Evolutionary conservation across 345 rosid genomes (phyloP), one percentile per base, ranked within the genome.

Genomic region (Camelina sativa): DNA sequence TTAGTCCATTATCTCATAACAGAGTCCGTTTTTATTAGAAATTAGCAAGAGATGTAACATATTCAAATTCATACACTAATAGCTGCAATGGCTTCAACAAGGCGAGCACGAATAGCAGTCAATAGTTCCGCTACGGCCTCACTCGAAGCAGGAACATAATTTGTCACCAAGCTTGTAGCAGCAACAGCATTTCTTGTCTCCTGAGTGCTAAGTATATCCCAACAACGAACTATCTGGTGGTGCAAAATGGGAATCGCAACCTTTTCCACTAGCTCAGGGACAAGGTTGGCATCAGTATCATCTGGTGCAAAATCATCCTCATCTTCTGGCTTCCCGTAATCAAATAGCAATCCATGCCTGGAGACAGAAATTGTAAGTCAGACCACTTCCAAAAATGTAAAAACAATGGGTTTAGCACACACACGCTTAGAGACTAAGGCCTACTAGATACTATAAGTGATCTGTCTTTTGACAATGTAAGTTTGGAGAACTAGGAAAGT

Each of bases 231-330:
- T 65, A 95, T 88, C 80, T 92, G 88, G 76, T 92, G 99, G 76
- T 92, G 88, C 82, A 92, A 78, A 58, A 86, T 81, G 34, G 97
- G 98, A 59, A 92, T 77, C 34, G 96, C 99, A 76, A 95, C 87
- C 80, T 87, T 92, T 77, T 90, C 98, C 62, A 95, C 94, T 40
- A 95, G 82, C 78, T 83, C 88, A 53, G 99, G 98, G 69, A 95
- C 82, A 28, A 95, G 96, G 71, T 92, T 85, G 34, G 87, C 84
- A 83, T 95, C 99, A 77, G 88, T 84, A 82, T 95, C 99, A 69
- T 87, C 92, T 38, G 82, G 69, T 60, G 78, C 66, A 44, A 83
- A 82, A 80, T 83, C 89, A 62, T 75, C 75, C 80, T 86, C 90
- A 80, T 86, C 97, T 78, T 86, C 89, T 22, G 88, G 87, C 76